Percentiles rank a stretch among this genome's conserved stretches.
Conservation (phyloP, 2,329 filamentous ascomycete genomes). For the Paecilomyces fulvus region DNA sequence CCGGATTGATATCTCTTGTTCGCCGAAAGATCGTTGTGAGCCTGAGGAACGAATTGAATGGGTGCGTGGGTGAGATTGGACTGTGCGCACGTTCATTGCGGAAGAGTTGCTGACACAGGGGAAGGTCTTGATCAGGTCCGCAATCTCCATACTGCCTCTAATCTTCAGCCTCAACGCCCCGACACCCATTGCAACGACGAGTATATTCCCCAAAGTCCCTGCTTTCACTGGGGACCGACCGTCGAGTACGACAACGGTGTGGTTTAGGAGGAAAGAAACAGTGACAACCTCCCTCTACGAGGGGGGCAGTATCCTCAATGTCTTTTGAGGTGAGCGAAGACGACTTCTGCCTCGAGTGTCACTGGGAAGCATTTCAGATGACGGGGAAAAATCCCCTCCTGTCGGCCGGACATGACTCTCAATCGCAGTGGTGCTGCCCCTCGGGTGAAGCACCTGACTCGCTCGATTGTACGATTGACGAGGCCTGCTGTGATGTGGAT, state of each 20-base stretch:
- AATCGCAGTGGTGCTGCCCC: conserved; percentile 21
- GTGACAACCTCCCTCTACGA: background rate
- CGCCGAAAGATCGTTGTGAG: background rate
- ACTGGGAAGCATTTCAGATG: conserved; percentile 32
- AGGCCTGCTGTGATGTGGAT: conserved; percentile 32
- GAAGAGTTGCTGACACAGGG: background rate
- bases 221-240: background rate
- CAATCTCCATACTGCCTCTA: background rate
- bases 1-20: background rate
- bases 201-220: conserved; percentile 3
- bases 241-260: background rate
- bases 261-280: background rate
- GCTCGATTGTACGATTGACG: conserved; percentile 21
- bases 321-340: conserved; percentile 20
- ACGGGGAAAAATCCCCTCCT: conserved; percentile 20
- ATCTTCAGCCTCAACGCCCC: background rate
- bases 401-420: conserved; percentile 10
- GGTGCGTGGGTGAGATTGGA: background rate
- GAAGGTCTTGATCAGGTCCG: background rate
- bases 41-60: background rate
- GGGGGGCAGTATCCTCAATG: conserved; percentile 13
- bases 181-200: background rate
- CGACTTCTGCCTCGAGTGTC: conserved; percentile 34
- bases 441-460: conserved; percentile 18
- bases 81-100: background rate